Base-by-base conservation (phyloP, 257 asterid species). In the Sherardia arvensis region DNA sequence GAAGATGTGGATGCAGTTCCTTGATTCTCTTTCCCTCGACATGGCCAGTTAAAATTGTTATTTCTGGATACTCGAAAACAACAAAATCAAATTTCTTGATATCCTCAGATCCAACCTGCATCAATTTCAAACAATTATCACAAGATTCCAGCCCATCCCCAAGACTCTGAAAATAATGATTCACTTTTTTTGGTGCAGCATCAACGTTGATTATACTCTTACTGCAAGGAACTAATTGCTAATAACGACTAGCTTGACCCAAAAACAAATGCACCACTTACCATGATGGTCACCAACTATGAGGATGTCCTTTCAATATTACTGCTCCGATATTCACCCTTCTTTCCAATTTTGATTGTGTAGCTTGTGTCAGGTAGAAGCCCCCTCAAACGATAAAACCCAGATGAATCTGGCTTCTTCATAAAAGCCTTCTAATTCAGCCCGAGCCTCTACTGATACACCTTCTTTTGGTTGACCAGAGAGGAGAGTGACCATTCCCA, bases 401-500 rank as follows among this genome's bases (percentile, higher is more conserved):
- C 98, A 11, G 85, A 81, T 59, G 87, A 76, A 78, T 91, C 96
- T 57, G 98, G 98, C 84, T 78, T 88, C 95, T 78, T 91, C 98
- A 74, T 86, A 91, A 79, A 82, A 86, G 70, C 95, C 95, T 83
- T 80, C 72, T 15, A 91, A 79, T 78, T 88, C 93, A 4, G 98
- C 87, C 68, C 95, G 86, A 45, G 98, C 98, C 80, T 88, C 98
- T 59, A 91, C 79, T 22, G 92, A 71, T 65, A 91, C 83, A 66
- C 94, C 95, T 76, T 85, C 95, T 81, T 80, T 84, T 65, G 96
- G 94, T 73, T 81, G 95, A 77, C 95, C 98, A 58, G 98, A 91
- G 80, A 91, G 78, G 72, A 91, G 83, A 57, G 84, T 78, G 68
- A 91, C 85, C 69, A 76, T 75, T 61, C 96, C 98, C 84, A 88